These are phyloP conservation scores for Tylopilus rubrobrunneus DNA, from an alignment of 768 basidiomycete genomes.

Conservation along the genomic window DNA sequence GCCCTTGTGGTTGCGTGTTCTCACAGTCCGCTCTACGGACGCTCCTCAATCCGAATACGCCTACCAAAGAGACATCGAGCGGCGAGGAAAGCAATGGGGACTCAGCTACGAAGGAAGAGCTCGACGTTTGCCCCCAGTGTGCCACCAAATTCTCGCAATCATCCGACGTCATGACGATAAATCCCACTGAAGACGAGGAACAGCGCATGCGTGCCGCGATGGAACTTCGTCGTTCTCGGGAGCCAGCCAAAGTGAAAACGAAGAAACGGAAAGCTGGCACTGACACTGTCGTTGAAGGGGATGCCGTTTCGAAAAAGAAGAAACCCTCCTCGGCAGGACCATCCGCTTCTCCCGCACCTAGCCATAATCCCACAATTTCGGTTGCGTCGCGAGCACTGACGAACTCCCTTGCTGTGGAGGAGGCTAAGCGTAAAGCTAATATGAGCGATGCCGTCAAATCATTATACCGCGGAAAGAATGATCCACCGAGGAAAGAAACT, in stretches of 20 bases:
- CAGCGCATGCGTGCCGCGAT: slow-evolving; percentile 52
- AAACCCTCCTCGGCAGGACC: slow-evolving; percentile 15
- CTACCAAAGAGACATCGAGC: slow-evolving; percentile 19
- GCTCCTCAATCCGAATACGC: slow-evolving; percentile 26
- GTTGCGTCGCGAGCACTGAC: slow-evolving; percentile 64
- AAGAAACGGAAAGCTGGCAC: slow-evolving; percentile 61
- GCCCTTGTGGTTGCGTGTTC: slow-evolving; percentile 87
- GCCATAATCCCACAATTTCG: slow-evolving; percentile 46
- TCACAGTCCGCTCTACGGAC: slow-evolving; percentile 79
- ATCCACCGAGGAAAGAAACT: slow-evolving; percentile 67
- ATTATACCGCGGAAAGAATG: slow-evolving; percentile 58
- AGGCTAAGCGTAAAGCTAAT: slow-evolving; percentile 73
- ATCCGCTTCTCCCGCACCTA: slow-evolving; percentile 26
- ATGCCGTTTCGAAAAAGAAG: slow-evolving; percentile 42
- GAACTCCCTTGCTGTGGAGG: slow-evolving; percentile 72
- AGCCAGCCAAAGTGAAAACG: slow-evolving; percentile 48
- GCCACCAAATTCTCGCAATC: slow-evolving; percentile 59
- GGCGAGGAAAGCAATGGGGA: slow-evolving; percentile 27
- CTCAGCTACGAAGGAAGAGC: slow-evolving; percentile 25
- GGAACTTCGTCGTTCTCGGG: slow-evolving; percentile 52
- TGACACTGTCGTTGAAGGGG: slow-evolving; percentile 25
- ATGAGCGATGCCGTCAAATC: slow-evolving; percentile 89
- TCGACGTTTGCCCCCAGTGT: slow-evolving; percentile 76
- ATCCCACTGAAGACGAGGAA: slow-evolving; percentile 68
- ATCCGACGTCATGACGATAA: slow-evolving; percentile 59